phyloP scores from a whole-genome alignment of 2,329 filamentous ascomycete species.

The Xylaria sp. region DNA sequence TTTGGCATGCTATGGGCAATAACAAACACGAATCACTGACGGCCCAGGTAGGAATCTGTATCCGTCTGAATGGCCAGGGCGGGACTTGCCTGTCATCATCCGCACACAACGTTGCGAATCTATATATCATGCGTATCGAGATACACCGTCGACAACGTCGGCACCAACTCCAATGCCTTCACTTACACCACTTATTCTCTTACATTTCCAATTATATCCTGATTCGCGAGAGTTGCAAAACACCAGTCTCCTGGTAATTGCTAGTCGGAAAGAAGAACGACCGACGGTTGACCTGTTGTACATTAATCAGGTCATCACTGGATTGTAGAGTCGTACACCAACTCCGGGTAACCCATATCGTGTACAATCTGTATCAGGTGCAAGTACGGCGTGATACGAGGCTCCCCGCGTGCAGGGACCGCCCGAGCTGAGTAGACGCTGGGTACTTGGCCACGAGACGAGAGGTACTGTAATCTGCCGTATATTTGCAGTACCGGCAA shows the following conservation, averaged over 20 bases:
- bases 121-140: neutral
- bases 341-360: neutral
- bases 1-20: neutral
- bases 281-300: neutral
- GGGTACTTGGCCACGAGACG: neutral
- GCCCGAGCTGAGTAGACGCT: neutral
- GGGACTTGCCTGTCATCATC: neutral
- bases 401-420: neutral
- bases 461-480: neutral
- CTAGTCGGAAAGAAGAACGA: neutral
- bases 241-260: neutral
- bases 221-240: neutral
- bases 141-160: too few relatives aligned
- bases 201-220: neutral
- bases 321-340: neutral
- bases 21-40: neutral
- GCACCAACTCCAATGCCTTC: too few relatives aligned
- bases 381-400: neutral
- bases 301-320: neutral
- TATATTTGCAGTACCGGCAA: slow-evolving; percentile 3
- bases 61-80: neutral
- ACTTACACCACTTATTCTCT: neutral
- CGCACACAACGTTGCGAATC: neutral
- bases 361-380: neutral
- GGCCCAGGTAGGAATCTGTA: neutral